Percentiles rank a stretch among this genome's conserved stretches.
These are phyloP conservation scores for Lecanosticta acicola DNA, from an alignment of 2,329 filamentous ascomycete species.

Conservation along the genomic window DNA sequence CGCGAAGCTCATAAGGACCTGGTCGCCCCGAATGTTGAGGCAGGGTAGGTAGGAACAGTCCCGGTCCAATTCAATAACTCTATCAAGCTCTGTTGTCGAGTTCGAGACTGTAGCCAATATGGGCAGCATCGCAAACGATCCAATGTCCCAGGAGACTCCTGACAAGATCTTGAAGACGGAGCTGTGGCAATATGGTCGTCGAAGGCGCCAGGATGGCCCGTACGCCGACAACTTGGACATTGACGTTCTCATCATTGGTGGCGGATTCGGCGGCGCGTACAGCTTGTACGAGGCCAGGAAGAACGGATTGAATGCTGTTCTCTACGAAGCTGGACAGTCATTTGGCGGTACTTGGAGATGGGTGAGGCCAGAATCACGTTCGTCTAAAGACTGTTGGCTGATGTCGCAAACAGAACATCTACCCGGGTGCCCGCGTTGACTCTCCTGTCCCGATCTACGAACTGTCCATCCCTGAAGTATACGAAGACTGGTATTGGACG, in stretches of 20 bases:
- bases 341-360: slow-evolving; percentile 45
- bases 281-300: slow-evolving; percentile 32
- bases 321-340: slow-evolving; percentile 34
- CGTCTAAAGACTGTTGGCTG: neutral
- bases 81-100: too few relatives aligned
- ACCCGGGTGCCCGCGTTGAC: slow-evolving; percentile 42
- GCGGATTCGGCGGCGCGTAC: slow-evolving; percentile 42
- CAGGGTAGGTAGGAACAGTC: too few relatives aligned
- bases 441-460: slow-evolving; percentile 30
- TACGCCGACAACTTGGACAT: slow-evolving; percentile 26
- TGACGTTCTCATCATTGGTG: slow-evolving; percentile 30
- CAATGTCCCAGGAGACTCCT: slow-evolving; percentile 8
- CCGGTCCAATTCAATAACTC: too few relatives aligned
- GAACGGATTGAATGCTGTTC: slow-evolving; percentile 29
- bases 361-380: slow-evolving; percentile 1
- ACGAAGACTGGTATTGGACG: slow-evolving; percentile 51
- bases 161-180: slow-evolving; percentile 26
- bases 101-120: slow-evolving; percentile 14
- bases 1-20: neutral
- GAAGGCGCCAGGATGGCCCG: slow-evolving; percentile 17
- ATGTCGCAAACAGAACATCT: slow-evolving; percentile 20
- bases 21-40: too few relatives aligned
- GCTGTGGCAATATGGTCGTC: slow-evolving; percentile 21
- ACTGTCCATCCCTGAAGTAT: slow-evolving; percentile 41
- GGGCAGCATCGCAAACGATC: slow-evolving; percentile 15